Conservation (phyloP, 805 yeast species). For the Yarrowia phangngaensis region DNA sequence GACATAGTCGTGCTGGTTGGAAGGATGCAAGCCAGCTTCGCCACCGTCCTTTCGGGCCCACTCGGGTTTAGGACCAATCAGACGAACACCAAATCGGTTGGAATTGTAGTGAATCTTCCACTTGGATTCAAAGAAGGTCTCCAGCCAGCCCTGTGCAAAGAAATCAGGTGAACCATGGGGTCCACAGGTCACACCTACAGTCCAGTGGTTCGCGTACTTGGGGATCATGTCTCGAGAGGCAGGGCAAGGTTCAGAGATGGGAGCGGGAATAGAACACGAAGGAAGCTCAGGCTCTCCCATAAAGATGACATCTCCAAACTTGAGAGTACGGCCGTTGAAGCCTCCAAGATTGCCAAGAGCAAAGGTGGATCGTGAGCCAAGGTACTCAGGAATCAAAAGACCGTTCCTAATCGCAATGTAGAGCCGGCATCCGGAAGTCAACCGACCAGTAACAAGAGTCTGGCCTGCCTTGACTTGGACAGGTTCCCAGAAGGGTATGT, state of each 20-base stretch:
- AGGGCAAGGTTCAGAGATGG: constrained; percentile 58
- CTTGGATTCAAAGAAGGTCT: constrained; percentile 65
- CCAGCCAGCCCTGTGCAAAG: constrained; percentile 69
- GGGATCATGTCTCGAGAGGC: constrained; percentile 59
- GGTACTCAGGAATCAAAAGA: constrained; percentile 86
- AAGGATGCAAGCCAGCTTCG: constrained; percentile 96
- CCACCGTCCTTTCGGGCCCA: constrained; percentile 98
- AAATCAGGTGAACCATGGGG: constrained; percentile 98
- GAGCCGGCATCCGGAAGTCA: constrained; percentile 79
- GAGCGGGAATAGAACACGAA: constrained; percentile 67
- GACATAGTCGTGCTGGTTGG: constrained; percentile 97
- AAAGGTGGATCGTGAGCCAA: constrained; percentile 95
- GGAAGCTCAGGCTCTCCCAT: constrained; percentile 71
- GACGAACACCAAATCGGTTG: constrained; percentile 91
- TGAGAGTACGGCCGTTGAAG: constrained; percentile 84
- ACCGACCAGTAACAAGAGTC: constrained; percentile 73
- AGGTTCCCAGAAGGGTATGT: constrained; percentile 67
- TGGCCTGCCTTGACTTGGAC: constrained; percentile 69
- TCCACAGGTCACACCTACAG: constrained; percentile 90
- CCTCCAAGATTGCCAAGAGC: constrained; percentile 92
- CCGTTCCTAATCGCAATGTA: constrained; percentile 91
- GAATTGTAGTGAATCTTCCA: constrained; percentile 98
- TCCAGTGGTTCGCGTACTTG: constrained; percentile 54
- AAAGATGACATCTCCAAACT: constrained; percentile 87
- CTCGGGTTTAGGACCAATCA: constrained; percentile 90